A percentile compares a stretch with the other conserved stretches of the same genome.
phyloP scores from a whole-genome alignment of 163 green algal genomes.

The Scenedesmus sp. region DNA sequence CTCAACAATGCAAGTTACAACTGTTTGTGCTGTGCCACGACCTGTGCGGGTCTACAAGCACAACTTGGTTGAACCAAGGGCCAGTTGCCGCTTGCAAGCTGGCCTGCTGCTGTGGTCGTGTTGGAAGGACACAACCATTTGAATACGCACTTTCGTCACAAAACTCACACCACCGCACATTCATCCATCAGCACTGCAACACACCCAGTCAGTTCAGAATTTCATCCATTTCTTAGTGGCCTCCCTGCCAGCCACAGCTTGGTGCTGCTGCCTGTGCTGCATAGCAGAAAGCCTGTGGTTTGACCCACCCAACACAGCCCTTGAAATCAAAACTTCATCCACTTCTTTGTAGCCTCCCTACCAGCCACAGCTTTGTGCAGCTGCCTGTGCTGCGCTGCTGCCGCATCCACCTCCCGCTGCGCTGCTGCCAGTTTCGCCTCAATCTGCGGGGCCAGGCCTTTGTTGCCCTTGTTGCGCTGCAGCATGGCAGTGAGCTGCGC shows the following conservation, averaged over 20 bases:
- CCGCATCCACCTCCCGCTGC: conserved; percentile 12
- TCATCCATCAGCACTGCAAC: too few relatives aligned
- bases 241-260: neutral
- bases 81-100: too few relatives aligned
- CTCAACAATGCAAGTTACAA: neutral
- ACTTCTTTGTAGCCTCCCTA: conserved; percentile 40
- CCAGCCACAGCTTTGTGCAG: conserved; percentile 19
- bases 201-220: too few relatives aligned
- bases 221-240: neutral
- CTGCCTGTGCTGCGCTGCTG: conserved; percentile 33
- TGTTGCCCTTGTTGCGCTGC: conserved; percentile 40
- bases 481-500: conserved; percentile 44
- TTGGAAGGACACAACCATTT: too few relatives aligned
- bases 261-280: too few relatives aligned
- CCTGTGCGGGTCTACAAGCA: too few relatives aligned
- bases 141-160: neutral
- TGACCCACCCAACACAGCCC: too few relatives aligned
- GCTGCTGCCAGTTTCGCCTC: conserved; percentile 33
- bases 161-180: too few relatives aligned
- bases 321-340: conserved; percentile 43
- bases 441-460: conserved; percentile 43
- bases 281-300: too few relatives aligned
- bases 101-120: too few relatives aligned
- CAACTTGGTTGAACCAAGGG: too few relatives aligned
- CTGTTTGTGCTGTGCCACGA: neutral